Evolutionary conservation across 768 basidiomycete genomes (phyloP).

Genomic region (Coprinellus micaceus): DNA sequence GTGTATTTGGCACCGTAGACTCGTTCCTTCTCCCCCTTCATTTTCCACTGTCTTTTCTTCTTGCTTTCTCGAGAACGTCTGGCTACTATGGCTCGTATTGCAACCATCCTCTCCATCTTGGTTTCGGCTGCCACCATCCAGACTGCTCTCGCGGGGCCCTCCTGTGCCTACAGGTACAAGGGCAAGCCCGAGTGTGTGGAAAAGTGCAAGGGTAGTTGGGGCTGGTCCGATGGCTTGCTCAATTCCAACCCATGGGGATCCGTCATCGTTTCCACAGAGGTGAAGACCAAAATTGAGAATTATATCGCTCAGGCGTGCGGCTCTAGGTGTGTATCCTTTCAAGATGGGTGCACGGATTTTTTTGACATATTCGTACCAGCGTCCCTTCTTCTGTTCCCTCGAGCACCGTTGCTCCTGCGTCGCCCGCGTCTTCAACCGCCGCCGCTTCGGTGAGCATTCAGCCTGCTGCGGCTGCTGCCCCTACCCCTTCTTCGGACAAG

Average conservation of each 20-base stretch:
- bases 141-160: constrained; percentile 40
- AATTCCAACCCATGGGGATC: constrained; percentile 55
- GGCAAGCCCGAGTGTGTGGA: constrained; percentile 33
- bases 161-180: constrained; percentile 38
- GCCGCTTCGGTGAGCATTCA: constrained; percentile 16
- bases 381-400: constrained; percentile 11
- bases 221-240: constrained; percentile 46
- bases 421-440: constrained; percentile 17
- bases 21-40: constrained; percentile 6
- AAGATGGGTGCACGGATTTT: too few relatives aligned
- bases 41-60: constrained; percentile 17
- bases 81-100: constrained; percentile 38
- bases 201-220: constrained; percentile 41
- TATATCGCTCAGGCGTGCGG: constrained; percentile 43
- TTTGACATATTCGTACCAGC: too few relatives aligned
- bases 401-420: constrained; percentile 16
- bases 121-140: constrained; percentile 34
- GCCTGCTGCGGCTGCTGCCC: constrained; percentile 11
- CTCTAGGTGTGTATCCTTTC: constrained; percentile 9
- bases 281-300: constrained; percentile 11
- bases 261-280: constrained; percentile 36
- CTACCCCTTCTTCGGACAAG: constrained; percentile 8
- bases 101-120: constrained; percentile 30
- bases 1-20: not conserved
- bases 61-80: constrained; percentile 19